Evolutionary conservation across 2,329 filamentous ascomycete species (phyloP), one percentile per base, ranked within the genome.

Genomic region (Diaporthe aspalathi): DNA sequence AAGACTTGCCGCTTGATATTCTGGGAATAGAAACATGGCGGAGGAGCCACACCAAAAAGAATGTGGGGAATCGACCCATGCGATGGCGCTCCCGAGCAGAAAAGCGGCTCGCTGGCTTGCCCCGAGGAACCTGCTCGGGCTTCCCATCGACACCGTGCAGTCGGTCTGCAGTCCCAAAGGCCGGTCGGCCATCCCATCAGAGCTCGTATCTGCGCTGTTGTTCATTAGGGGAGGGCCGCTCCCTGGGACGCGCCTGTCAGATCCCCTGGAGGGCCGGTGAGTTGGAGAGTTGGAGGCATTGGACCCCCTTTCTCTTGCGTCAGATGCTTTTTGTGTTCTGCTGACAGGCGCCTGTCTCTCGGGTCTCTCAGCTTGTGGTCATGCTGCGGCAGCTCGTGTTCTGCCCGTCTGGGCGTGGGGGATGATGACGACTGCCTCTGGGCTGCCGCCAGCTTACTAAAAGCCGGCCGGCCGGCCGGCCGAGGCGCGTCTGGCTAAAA

Each of bases 1-100:
- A 45, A 65, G 60, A 65, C 60, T n/a, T 38, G 43, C 20, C 29
- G 45, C 50, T 65, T 65, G 60, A 50, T 38, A 12, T 22, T 16
- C 60, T 38, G 43, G 20, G 45, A 50, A 65, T 65, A 65, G 60
- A 65, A 65, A 65, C 60, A 65, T 65, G 60, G 50, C 60, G 60
- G 60, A 50, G n/a, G 60, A 49, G 60, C 60, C 60, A 49, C 32
- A 35, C 32, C 35, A n/a, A 14, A 32, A 24, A 49, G 24, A 38
- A 50, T 65, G 60, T 65, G 60, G 60, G 60, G 60, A 65, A 65
- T 65, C 60, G 60, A 50, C 60, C 45, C 60, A 65, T 50, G 45
- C 12, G 20, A 27, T 49, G 60, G 57, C 40, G 27, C 35, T 38
- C 9, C 57, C 57, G 47, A 20, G 27, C 57, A 63, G 22, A 11